Conservation (phyloP, 106 monocot species). For the Dendrobium huoshanense region DNA sequence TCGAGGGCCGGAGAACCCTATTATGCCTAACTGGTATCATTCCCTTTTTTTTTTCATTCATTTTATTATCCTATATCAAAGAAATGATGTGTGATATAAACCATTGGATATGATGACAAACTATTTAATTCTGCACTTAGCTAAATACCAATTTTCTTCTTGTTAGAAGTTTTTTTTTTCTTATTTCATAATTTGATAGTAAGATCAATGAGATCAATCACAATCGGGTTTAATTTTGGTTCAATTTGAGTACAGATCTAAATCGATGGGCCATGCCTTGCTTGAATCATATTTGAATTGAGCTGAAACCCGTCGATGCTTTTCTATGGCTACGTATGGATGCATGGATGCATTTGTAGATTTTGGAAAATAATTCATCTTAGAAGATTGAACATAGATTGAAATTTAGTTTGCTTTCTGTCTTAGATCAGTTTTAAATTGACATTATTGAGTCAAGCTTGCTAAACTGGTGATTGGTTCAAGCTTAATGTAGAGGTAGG, state of each 20-base stretch:
- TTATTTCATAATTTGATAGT: background rate
- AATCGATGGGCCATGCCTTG: background rate
- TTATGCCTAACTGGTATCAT: conserved; percentile 71
- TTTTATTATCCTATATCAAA: background rate
- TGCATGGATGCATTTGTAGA: background rate
- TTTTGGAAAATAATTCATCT: background rate
- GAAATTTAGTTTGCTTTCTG: background rate
- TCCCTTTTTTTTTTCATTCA: background rate
- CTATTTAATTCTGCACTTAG: background rate
- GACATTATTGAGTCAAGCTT: background rate
- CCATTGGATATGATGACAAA: background rate
- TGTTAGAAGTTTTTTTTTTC: background rate
- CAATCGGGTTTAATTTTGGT: background rate
- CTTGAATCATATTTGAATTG: background rate
- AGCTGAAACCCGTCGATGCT: background rate
- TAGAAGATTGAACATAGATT: background rate
- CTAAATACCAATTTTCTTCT: background rate
- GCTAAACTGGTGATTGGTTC: background rate
- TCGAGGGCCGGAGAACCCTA: conserved; percentile 75
- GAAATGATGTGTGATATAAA: background rate
- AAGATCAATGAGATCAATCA: background rate
- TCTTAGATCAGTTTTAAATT: background rate
- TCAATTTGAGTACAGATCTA: background rate
- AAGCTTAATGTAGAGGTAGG: too few relatives aligned
- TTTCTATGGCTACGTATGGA: background rate